Base-by-base conservation (phyloP, 257 asterid genomes). In the Rehmannia glutinosa region DNA sequence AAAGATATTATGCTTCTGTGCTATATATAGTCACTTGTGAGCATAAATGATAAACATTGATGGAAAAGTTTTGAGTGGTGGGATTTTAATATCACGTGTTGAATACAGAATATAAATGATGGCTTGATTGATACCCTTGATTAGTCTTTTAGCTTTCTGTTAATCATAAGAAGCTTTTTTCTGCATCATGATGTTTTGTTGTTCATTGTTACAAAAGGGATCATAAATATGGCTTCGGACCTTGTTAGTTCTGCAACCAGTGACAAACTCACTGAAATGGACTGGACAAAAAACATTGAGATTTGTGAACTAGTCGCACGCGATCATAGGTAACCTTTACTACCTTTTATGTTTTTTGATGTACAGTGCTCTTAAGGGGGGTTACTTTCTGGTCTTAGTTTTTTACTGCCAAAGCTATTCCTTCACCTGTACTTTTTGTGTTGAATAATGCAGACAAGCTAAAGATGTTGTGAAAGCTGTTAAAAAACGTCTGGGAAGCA, bases 281-380 rank as follows among this genome's bases (percentile, higher is more conserved):
- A 94, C 55, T 94, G 99, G 99, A 80, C 80, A 11, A 94, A 85
- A 70, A 94, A 88, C 76, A 94, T 94, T 24, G 88, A 94, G 81
- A 85, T 94, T 35, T 94, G 99, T 76, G 99, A 94, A 72, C 69
- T 85, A 55, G 97, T 88, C 21, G 92, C 96, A 21, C 80, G 73
- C 39, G 99, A 94, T 79, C 88, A 82, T 77, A 81, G 84, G 96
- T 88, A 68, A 56, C 2, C 39, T 43, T 38, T 50, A 49, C 38
- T 49, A 38, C 53, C 13, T 20, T 63, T 15, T 54, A 20, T 28
- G 50, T 6, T 53, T 16, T 24, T 30, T 63, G 55, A 15, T 67
- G 65, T 39, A 33, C 20, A 51, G 33, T 63, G 62, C 27, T 58
- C 39, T 13, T 45, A 23, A 8, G n/a, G n/a, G n/a, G n/a, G n/a